Percentiles rank a stretch among this genome's conserved stretches.
Evolutionary conservation across 2,329 filamentous ascomycete species (phyloP).

Genomic region (Arthrobotrys pseudoclavata): DNA sequence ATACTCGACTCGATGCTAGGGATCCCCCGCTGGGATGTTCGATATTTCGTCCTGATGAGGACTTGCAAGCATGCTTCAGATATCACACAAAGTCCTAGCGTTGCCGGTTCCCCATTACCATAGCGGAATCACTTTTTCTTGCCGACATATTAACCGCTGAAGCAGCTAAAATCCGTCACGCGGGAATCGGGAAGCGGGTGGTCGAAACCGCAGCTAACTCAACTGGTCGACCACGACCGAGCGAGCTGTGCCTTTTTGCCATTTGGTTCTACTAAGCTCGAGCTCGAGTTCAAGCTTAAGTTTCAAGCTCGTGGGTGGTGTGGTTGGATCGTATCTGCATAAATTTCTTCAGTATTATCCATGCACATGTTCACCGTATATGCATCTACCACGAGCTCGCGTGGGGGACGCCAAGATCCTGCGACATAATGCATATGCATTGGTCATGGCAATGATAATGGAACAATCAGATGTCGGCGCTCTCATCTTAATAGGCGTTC

Average conservation of each 20-base stretch:
- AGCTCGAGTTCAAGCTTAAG: conserved; percentile 1
- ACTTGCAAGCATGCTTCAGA: conserved; percentile 21
- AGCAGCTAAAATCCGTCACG: conserved; percentile 35
- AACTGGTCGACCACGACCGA: neutral
- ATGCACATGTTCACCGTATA: neutral
- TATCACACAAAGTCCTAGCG: conserved; percentile 44
- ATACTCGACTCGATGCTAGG: neutral
- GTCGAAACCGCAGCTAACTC: conserved; percentile 48
- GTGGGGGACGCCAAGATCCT: conserved; percentile 32
- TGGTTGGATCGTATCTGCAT: conserved; percentile 34
- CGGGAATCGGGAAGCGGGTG: conserved; percentile 46
- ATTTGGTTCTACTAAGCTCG: conserved; percentile 22
- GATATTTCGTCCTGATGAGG: conserved; percentile 15
- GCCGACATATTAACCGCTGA: conserved; percentile 8
- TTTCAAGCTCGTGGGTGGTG: conserved; percentile 30
- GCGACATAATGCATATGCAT: conserved; percentile 40
- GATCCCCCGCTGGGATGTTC: conserved; percentile 22
- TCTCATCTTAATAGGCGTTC: neutral
- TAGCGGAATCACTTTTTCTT: neutral
- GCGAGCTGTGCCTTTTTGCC: neutral
- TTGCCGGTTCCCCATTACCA: conserved; percentile 51
- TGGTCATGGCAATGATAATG: conserved; percentile 52
- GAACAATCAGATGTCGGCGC: conserved; percentile 22
- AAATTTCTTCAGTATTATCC: neutral
- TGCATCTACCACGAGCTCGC: conserved; percentile 29